Base-by-base conservation (phyloP, 2,329 filamentous ascomycete genomes). In the Fusarium albidum region DNA sequence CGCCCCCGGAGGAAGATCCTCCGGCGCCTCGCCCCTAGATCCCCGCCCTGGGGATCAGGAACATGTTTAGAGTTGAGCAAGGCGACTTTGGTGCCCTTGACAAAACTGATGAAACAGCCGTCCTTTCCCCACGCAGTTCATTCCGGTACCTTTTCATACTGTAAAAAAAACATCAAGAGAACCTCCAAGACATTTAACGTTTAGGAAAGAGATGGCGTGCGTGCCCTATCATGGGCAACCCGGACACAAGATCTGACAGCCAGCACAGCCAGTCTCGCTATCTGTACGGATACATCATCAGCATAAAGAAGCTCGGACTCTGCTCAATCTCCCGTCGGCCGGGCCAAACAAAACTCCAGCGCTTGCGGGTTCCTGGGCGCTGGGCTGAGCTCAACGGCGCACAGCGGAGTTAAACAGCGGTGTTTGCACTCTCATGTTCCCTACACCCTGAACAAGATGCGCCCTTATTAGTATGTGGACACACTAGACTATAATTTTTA, bases 351-450 rank as follows among this genome's bases (percentile, higher is more conserved):
- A 34, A 34, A 44, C 31, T 26, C 17, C 27, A 21, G n/a, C 31
- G 31, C 13, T 33, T 33, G 31, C 21, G 26, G 26, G 34, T 46
- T 21, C 29, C 48, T 27, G 51, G 37, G 43, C 49, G 54, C 61
- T 59, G 53, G 51, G 54, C 54, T 56, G 46, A 61, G 57, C 59
- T 59, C 40, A 50, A 57, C 51, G 57, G 48, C 47, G 37, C 27
- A 57, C 29, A 28, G 26, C 28, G 27, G 33, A 34, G 15, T 15
- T 8, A 42, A 44, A 41, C 44, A 41, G 33, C 14, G 26, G 27
- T 32, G 28, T 28, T 39, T 32, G 17, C 21, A 33, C 32, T 28
- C 43, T 33, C 26, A n/a, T n/a, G 14, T 11, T 13, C 13, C 51
- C 43, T 45, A 42, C 25, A 27, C 26, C 49, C 33, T 46, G 21